Evolutionary conservation across 495 filamentous ascomycete species (phyloP), one percentile per base, ranked within the genome.

Genomic region (Staphylotrichum longicolle): DNA sequence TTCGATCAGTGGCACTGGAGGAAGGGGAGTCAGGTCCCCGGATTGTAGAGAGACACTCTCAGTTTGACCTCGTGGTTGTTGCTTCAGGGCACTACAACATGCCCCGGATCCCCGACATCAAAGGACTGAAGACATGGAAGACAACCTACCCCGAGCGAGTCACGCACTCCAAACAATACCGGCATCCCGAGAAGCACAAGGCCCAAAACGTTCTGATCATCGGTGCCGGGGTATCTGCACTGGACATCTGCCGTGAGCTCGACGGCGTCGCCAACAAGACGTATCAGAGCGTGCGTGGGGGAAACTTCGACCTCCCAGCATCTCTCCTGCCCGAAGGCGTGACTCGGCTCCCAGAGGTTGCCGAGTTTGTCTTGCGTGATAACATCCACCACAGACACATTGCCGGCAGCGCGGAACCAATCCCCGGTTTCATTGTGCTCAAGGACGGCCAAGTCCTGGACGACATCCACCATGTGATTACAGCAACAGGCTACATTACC

Each of bases 401-500:
- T 14, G 42, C 27, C 12, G 39, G 50, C 4, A 33, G 54, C 2
- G 37, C 45, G 4, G 20, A 60, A 8, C 54, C 66, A 6, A 70
- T 69, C 20, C 68, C 61, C 12, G 71, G 72, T 4, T 63, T 37
- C 34, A 54, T 66, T 34, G 20, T 74, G 1, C 59, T 80, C 7
- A 69, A 69, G 39, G 73, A 78, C 40, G 70, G 76, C 4, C 69
- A 63, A 4, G 63, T 80, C 5, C 67, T 88, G 5, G 66, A 76
- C 15, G 73, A 74, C 4, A 81, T 89, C 44, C 78, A 88, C 61
- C 71, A 67, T 7, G 71, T 88, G 8, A 66, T 88, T 1, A 58
- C 88, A 8, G 85, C 82, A n/a, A 89, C 86, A 1, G 86, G 86
- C 5, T 89, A 88, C 64, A 82, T 83, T 53, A 82, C 84, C 50